A percentile compares a stretch with the other conserved stretches of the same genome.
Conservation (phyloP, 352 stramenopile genomes). For the Phytophthora aleatoria region DNA sequence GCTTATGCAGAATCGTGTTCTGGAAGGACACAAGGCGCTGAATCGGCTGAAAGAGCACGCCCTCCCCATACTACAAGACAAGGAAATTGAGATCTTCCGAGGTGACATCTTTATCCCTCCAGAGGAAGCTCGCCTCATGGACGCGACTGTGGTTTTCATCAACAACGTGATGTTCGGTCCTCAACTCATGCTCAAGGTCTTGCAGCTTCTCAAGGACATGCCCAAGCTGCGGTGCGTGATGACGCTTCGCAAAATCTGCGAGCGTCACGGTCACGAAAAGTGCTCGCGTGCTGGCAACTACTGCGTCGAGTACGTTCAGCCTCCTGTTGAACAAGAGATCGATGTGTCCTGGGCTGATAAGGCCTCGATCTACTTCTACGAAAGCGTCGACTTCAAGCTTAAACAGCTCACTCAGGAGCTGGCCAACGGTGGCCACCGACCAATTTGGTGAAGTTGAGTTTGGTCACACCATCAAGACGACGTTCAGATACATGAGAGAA, state of each 20-base stretch:
- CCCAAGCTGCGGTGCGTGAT: constrained; percentile 68
- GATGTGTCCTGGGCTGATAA: constrained; percentile 83
- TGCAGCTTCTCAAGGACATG: constrained; percentile 67
- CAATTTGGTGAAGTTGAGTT: neutral
- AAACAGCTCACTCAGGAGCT: constrained; percentile 44
- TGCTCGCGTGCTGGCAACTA: constrained; percentile 58
- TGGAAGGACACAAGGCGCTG: constrained; percentile 60
- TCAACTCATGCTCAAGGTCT: constrained; percentile 74
- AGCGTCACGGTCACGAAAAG: constrained; percentile 70
- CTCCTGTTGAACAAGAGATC: constrained; percentile 69
- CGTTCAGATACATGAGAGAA: neutral
- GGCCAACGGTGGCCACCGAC: constrained; percentile 1
- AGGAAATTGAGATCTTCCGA: constrained; percentile 67
- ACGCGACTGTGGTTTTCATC: constrained; percentile 86
- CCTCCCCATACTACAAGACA: constrained; percentile 48
- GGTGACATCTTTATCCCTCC: constrained; percentile 78
- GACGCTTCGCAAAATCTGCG: constrained; percentile 81
- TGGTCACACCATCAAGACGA: neutral
- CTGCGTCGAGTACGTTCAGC: constrained; percentile 76
- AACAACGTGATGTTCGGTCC: constrained; percentile 88
- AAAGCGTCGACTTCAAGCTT: constrained; percentile 55
- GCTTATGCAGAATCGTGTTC: constrained; percentile 85
- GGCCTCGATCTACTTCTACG: constrained; percentile 78
- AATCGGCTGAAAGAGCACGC: constrained; percentile 48
- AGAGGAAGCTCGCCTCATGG: constrained; percentile 53